Conservation (phyloP, 768 basidiomycete genomes). For the Favolaschia claudopus region DNA sequence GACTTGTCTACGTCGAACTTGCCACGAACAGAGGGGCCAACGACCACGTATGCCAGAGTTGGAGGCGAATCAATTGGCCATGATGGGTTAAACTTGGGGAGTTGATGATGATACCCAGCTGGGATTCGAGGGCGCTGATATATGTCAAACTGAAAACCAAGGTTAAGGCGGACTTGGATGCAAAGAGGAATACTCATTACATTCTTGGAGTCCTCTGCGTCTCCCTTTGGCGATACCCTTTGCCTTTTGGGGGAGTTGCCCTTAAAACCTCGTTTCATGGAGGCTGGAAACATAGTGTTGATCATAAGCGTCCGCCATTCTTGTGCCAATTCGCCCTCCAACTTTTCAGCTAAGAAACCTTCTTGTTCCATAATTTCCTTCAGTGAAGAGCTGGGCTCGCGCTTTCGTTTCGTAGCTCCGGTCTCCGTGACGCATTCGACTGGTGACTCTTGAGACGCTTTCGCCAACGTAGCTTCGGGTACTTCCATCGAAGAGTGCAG, state of each 20-base stretch:
- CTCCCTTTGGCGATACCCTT: conserved; percentile 24
- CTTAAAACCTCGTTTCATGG: too few species aligned
- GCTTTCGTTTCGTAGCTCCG: conserved; percentile 25
- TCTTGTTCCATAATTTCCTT: conserved; percentile 28
- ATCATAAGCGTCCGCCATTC: conserved; percentile 63
- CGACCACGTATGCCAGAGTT: conserved; percentile 42
- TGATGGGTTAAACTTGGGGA: conserved; percentile 21
- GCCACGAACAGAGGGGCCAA: conserved; percentile 46
- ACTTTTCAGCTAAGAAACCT: conserved; percentile 40
- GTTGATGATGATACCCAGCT: conserved; percentile 27
- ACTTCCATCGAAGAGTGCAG: conserved; percentile 16
- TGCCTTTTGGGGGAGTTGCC: conserved; percentile 2
- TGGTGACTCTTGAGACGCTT: not conserved
- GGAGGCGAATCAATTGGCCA: conserved; percentile 26
- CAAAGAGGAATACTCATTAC: not conserved
- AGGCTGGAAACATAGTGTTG: conserved; percentile 68
- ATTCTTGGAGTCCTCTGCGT: conserved; percentile 11
- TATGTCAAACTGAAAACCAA: conserved; percentile 14
- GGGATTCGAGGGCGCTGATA: conserved; percentile 21
- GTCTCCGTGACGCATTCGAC: not conserved
- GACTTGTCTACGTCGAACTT: conserved; percentile 31
- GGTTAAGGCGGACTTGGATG: not conserved
- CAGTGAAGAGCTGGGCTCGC: conserved; percentile 17
- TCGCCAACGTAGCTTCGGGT: not conserved
- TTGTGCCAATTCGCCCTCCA: conserved; percentile 55